phyloP scores from a whole-genome alignment of 306 rosid genomes.

The Dryas alaskensis region DNA sequence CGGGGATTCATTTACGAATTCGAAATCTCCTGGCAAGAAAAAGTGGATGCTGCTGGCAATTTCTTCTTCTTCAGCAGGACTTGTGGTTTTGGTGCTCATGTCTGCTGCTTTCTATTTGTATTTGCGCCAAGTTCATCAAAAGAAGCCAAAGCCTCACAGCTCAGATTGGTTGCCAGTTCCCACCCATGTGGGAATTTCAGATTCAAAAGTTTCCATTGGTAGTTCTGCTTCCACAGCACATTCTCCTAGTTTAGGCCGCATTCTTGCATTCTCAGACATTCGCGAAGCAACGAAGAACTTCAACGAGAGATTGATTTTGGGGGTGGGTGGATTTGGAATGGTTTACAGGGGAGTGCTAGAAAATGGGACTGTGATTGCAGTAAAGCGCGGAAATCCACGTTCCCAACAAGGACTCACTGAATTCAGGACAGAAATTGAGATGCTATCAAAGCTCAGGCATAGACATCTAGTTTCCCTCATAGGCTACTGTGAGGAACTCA shows the following conservation, averaged over 20 bases:
- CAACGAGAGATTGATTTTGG: conserved; percentile 34
- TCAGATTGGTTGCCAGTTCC: conserved; percentile 29
- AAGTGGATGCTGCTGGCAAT: conserved; percentile 25
- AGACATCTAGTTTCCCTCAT: conserved; percentile 40
- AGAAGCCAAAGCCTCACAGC: conserved; percentile 18
- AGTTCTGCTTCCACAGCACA: conserved; percentile 33
- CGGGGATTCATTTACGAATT: conserved; percentile 10
- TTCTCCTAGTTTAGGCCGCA: conserved; percentile 27
- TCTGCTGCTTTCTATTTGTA: conserved; percentile 12
- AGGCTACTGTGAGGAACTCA: conserved; percentile 38
- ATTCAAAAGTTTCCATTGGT: conserved; percentile 35
- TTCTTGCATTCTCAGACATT: conserved; percentile 31
- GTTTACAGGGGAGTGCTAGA: conserved; percentile 38
- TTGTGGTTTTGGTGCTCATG: conserved; percentile 27
- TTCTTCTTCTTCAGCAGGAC: conserved; percentile 15
- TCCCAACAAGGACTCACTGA: conserved; percentile 36
- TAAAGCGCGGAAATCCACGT: conserved; percentile 31
- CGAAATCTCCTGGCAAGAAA: conserved; percentile 19
- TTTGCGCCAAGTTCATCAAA: conserved; percentile 1
- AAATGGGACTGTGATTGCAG: conserved; percentile 37
- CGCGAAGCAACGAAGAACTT: conserved; percentile 33
- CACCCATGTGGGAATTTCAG: conserved; percentile 22
- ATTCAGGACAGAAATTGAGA: conserved; percentile 39
- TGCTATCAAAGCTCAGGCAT: conserved; percentile 42
- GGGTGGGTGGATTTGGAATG: conserved; percentile 45